Conservation (phyloP, 2,329 filamentous ascomycete genomes). For the Ceratocystis cubensis region DNA sequence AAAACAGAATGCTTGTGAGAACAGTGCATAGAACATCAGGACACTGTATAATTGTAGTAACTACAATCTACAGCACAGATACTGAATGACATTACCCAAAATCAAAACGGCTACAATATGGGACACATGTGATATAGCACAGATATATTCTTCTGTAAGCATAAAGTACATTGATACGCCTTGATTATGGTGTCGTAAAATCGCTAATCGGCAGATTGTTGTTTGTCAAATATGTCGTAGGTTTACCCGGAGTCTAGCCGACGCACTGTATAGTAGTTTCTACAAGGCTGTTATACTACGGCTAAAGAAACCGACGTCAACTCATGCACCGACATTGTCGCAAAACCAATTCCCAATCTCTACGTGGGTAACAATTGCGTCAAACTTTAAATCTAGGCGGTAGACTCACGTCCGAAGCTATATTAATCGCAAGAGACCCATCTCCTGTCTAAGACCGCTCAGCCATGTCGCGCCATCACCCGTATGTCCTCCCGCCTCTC, state of each 20-base stretch:
- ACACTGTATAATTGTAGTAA: not conserved
- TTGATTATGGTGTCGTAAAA: not conserved
- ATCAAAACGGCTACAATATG: too few species aligned
- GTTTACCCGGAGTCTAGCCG: constrained; percentile 13
- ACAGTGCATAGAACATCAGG: accelerated
- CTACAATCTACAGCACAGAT: too few species aligned
- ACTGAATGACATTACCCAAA: too few species aligned
- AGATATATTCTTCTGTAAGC: too few species aligned
- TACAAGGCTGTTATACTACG: constrained; percentile 12
- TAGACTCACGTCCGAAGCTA: not conserved
- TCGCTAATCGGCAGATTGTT: not conserved
- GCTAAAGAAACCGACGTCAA: not conserved
- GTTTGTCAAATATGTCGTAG: not conserved
- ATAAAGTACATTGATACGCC: not conserved
- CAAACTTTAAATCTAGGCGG: too few species aligned
- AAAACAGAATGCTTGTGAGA: not conserved
- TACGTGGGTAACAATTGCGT: not conserved
- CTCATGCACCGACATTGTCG: not conserved
- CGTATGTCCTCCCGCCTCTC: constrained; percentile 41
- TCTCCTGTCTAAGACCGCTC: not conserved
- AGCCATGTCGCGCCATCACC: constrained; percentile 85
- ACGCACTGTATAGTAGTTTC: not conserved
- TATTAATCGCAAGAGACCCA: not conserved
- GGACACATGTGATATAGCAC: not conserved
- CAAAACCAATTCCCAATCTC: not conserved